Percentiles rank a stretch among this genome's conserved stretches.
Conservation (phyloP, 805 yeast genomes). For the Candida namnaoensis region DNA sequence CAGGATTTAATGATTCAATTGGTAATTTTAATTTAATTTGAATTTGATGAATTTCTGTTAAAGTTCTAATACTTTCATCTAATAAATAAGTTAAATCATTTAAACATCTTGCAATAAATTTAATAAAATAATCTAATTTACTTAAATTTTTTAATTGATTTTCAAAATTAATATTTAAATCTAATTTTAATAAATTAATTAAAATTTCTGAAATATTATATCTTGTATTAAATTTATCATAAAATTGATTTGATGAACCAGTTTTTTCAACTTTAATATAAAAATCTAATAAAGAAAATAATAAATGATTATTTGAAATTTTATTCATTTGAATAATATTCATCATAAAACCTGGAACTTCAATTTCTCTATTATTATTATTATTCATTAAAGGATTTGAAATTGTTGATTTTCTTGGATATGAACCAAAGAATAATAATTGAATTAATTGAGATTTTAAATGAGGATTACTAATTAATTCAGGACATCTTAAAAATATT, state of each 20-base stretch:
- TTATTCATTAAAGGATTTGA: constrained; percentile 10
- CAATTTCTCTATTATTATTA: constrained; percentile 25
- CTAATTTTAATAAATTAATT: constrained; percentile 67
- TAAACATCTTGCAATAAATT: constrained; percentile 90
- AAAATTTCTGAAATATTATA: constrained; percentile 78
- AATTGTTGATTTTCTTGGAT: constrained; percentile 26
- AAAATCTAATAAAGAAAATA: constrained; percentile 80
- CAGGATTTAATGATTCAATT: constrained; percentile 18
- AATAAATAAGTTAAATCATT: constrained; percentile 88
- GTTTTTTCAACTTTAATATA: constrained; percentile 95
- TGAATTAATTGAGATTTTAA: constrained; percentile 81
- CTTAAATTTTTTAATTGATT: constrained; percentile 64
- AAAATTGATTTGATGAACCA: constrained; percentile 90
- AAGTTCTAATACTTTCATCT: constrained; percentile 81
- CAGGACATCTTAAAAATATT: constrained; percentile 74
- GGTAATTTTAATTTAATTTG: constrained; percentile 48
- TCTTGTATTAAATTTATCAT: constrained; percentile 90
- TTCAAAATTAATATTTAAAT: constrained; percentile 47
- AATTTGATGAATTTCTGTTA: constrained; percentile 67
- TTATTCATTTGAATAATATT: constrained; percentile 55
- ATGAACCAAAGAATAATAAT: constrained; percentile 65
- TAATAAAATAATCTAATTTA: constrained; percentile 76
- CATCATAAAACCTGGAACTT: constrained; percentile 66
- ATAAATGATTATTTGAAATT: constrained; percentile 52
- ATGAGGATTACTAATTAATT: constrained; percentile 85